These are phyloP conservation scores for Alnus glutinosa DNA, from an alignment of 306 rosid genomes.

Conservation along the genomic window DNA sequence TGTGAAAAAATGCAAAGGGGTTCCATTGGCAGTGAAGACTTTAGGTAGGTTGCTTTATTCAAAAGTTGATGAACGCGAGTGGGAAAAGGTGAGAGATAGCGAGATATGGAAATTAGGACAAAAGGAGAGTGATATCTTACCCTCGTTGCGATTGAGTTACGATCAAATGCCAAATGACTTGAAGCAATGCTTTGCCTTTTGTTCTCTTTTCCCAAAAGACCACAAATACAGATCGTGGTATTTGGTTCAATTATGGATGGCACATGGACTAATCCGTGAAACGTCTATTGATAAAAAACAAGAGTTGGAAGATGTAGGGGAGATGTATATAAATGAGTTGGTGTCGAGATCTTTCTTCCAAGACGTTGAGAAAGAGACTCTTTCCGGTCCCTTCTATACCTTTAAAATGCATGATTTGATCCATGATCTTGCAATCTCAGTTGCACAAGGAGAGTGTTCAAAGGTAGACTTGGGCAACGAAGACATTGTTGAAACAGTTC, in stretches of 20 bases:
- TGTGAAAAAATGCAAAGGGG: constrained; percentile 23
- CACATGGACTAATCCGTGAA: constrained; percentile 21
- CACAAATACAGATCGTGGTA: neutral
- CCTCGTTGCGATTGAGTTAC: constrained; percentile 24
- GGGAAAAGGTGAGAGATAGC: neutral
- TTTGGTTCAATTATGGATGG: constrained; percentile 25
- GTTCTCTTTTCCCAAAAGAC: constrained; percentile 2
- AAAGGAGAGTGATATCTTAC: neutral
- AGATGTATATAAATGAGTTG: constrained; percentile 24
- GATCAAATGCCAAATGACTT: constrained; percentile 26
- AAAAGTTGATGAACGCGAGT: neutral
- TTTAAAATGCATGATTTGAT: constrained; percentile 33
- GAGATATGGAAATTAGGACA: constrained; percentile 27
- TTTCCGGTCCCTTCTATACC: neutral
- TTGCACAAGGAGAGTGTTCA: constrained; percentile 13
- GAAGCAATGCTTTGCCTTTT: constrained; percentile 23
- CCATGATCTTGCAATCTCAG: constrained; percentile 29
- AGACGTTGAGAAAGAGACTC: constrained; percentile 11
- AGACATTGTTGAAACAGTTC: neutral
- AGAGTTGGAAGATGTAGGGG: constrained; percentile 33
- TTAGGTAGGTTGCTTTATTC: neutral
- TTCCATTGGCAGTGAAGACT: constrained; percentile 25
- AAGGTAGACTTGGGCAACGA: neutral
- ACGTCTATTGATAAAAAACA: neutral
- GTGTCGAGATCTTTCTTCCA: constrained; percentile 30